These are phyloP conservation scores for Barnettozyma siamensis DNA, from an alignment of 805 yeast genomes.

Conservation along the genomic window DNA sequence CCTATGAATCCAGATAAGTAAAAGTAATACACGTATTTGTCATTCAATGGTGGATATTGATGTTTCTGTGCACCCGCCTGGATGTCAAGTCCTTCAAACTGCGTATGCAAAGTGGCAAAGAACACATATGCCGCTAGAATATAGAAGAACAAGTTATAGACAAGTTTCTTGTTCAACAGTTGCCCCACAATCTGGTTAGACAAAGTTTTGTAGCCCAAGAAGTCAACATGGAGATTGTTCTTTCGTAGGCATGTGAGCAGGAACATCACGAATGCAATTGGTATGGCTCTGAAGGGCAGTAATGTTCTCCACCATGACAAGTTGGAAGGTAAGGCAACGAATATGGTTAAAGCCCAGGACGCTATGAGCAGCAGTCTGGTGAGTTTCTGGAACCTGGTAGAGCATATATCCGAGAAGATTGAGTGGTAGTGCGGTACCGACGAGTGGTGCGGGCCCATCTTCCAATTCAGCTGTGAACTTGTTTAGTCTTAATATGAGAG, in stretches of 20 bases:
- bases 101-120: constrained; percentile 21
- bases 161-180: constrained; percentile 20
- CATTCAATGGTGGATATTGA: constrained; percentile 37
- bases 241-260: constrained; percentile 34
- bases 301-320: constrained; percentile 23
- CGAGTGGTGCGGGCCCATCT: neutral
- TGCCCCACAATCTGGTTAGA: constrained; percentile 24
- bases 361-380: constrained; percentile 30
- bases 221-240: constrained; percentile 35
- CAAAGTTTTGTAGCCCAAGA: constrained; percentile 28
- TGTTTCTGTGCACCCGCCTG: constrained; percentile 31
- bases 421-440: constrained; percentile 30
- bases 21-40: constrained; percentile 44
- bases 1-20: constrained; percentile 38
- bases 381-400: constrained; percentile 34
- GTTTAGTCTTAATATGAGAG: too few species aligned
- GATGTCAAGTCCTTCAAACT: constrained; percentile 18
- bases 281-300: constrained; percentile 25
- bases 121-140: constrained; percentile 21
- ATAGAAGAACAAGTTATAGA: constrained; percentile 16
- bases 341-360: constrained; percentile 24
- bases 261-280: constrained; percentile 27
- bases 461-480: neutral
- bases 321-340: constrained; percentile 21
- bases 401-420: constrained; percentile 36